Evolutionary conservation across 495 filamentous ascomycete genomes (phyloP), one percentile per base, ranked within the genome.

Genomic region (Lindgomyces ingoldianus): DNA sequence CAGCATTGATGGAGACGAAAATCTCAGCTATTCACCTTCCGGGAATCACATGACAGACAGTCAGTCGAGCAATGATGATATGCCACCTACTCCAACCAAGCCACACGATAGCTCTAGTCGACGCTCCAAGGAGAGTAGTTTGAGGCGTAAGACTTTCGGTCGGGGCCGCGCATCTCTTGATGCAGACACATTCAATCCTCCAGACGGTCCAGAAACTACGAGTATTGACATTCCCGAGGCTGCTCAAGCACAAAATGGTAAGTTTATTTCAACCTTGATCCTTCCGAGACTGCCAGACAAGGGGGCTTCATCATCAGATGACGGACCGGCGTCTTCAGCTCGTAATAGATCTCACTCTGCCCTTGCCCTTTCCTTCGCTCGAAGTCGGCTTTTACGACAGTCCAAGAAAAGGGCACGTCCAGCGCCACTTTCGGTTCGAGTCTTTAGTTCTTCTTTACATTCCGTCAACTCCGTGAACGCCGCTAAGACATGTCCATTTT

Each of bases 41-140:
- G 81, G 77, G 10, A 83, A 83, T 18, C 64, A 62, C 42, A 67
- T 67, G 74, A 61, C 75, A 10, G 81, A 86, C 45, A 85, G 84
- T 64, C 85, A 87, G 66, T 69, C 82, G 2, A 80, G 84, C 46
- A 82, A 80, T 39, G 91, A 93, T 65, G 90, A 96, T 21, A 77
- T 95, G 24, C 93, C 93, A 22, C 92, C 93, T 10, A 98, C 94
- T 11, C 94, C 94, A 1, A 98, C 95, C 0, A 98, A 96, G 75
- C 88, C 87, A 66, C 73, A 54, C 58, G 76, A 77, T 54, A 76
- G 77, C 26, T 77, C 77, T 10, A n/a, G 65, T 71, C 57, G 75
- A 70, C 47, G 77, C 68, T 70, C 81, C 8, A 77, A 77, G 62
- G 74, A 72, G 39, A 79, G 74, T 64, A 77, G 77, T 56, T 56